These are phyloP conservation scores for Arthrinium phaeospermum DNA, from an alignment of 2,329 filamentous ascomycete species.

Conservation along the genomic window DNA sequence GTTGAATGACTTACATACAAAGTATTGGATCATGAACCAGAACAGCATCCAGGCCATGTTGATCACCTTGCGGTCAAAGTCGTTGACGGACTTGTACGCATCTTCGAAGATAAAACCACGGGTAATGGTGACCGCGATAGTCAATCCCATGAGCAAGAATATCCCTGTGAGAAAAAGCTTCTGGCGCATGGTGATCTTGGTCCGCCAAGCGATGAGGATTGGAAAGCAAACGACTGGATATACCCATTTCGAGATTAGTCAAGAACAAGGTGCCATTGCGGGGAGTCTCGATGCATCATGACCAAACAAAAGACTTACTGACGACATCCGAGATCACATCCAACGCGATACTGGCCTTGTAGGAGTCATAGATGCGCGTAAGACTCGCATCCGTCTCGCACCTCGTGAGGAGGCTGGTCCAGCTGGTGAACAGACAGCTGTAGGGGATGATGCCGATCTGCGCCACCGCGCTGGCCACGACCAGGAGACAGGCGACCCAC, in stretches of 20 bases:
- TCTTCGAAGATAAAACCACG: constrained; percentile 28
- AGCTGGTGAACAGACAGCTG: constrained; percentile 25
- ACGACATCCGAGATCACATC: constrained; percentile 27
- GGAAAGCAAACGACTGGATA: constrained; percentile 28
- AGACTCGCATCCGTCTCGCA: background rate
- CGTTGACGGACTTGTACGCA: constrained; percentile 22
- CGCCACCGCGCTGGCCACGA: constrained; percentile 20
- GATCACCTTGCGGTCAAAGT: background rate
- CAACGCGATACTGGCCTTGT: constrained; percentile 17
- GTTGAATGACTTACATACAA: constrained; percentile 18
- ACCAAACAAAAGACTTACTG: constrained; percentile 23
- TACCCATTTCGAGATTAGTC: background rate
- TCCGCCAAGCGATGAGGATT: constrained; percentile 27
- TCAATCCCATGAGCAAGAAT: constrained; percentile 27
- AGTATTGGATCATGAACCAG: constrained; percentile 29
- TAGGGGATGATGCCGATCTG: constrained; percentile 23
- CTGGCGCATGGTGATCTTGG: constrained; percentile 25
- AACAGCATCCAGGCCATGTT: constrained; percentile 26
- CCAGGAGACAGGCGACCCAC: constrained; percentile 26
- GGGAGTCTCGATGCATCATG: too few relatives aligned
- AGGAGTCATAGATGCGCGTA: constrained; percentile 24
- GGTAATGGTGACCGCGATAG: constrained; percentile 29
- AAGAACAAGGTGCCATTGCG: too few relatives aligned
- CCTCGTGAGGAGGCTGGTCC: background rate
- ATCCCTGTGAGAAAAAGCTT: constrained; percentile 27